Evolutionary conservation across 768 basidiomycete genomes (phyloP), one percentile per base, ranked within the genome.

Genomic region (Macrolepiota albuminosa): DNA sequence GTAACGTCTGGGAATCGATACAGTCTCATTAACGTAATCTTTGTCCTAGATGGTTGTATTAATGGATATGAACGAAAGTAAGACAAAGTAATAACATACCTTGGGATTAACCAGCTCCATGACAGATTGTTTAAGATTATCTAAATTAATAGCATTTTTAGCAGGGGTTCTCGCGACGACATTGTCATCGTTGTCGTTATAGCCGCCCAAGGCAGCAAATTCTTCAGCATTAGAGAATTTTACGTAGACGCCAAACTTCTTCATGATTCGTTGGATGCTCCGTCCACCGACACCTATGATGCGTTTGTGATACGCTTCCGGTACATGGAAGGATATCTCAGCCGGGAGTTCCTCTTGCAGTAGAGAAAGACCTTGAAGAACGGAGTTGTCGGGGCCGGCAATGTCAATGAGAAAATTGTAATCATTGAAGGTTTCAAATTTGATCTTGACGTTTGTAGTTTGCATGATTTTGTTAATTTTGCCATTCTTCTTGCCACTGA

Each of bases 401-500:
- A 96, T 85, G 73, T 96, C 94, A 68, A 96, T 93, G 67, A 95
- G 82, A 76, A 95, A 95, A 72, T 95, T 94, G 72, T 94, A 86
- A 70, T 96, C 94, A 70, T 95, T 97, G 78, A 96, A 92, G 6
- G 95, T 96, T 78, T 98, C 96, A 63, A 98, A 98, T 75, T 97
- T 97, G 81, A 99, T 97, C 78, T 97, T 96, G 71, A 95, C 95
- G 66, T 91, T 92, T 34, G 95, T 91, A 13, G 87, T 89, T 73
- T 98, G 95, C 93, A 98, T 98, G 72, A 98, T 97, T 78, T 98
- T 98, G 80, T 98, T 98, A 73, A 98, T 93, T 76, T 99, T 99
- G 59, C 96, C 96, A 68, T 98, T 98, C 81, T 98, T 98, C 81
- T 99, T 99, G 47, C 96, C 96, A 58, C 91, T 92, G 73, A 99